Evolutionary conservation across 192 early-diverging fungal species (phyloP).

Genomic region (Backusella morwellensis): DNA sequence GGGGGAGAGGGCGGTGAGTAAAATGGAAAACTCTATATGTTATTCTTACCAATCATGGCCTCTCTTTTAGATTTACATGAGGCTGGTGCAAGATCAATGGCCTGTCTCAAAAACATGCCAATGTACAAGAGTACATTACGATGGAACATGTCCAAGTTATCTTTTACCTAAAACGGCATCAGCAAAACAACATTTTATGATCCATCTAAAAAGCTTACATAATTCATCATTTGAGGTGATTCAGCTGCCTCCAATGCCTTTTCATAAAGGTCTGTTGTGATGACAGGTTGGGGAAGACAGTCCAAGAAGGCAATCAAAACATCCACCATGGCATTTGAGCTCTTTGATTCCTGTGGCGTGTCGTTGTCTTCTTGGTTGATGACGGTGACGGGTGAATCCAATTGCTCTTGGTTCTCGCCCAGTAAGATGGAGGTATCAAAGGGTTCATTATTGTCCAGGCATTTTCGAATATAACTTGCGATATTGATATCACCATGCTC

Average conservation of each 20-base stretch:
- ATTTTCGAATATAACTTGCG: slow-evolving; percentile 69
- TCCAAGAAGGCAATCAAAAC: slow-evolving; percentile 69
- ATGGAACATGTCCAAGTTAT: slow-evolving; percentile 62
- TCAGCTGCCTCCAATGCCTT: slow-evolving; percentile 59
- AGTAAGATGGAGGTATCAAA: slow-evolving; percentile 56
- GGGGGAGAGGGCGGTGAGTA: too few relatives aligned
- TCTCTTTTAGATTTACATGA: slow-evolving; percentile 29
- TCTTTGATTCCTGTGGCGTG: slow-evolving; percentile 35
- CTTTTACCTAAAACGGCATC: slow-evolving; percentile 45
- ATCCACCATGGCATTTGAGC: slow-evolving; percentile 73
- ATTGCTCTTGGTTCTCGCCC: slow-evolving; percentile 10
- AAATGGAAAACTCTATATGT: too few relatives aligned
- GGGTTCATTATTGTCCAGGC: slow-evolving; percentile 72
- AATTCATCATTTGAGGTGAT: slow-evolving; percentile 39
- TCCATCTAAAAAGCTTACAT: neutral
- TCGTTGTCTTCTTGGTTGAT: neutral
- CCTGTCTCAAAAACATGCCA: slow-evolving; percentile 73
- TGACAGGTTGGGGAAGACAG: slow-evolving; percentile 70
- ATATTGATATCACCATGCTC: slow-evolving; percentile 60
- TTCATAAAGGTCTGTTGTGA: slow-evolving; percentile 62
- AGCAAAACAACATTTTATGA: slow-evolving; percentile 19
- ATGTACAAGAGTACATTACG: slow-evolving; percentile 81
- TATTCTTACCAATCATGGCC: slow-evolving; percentile 40
- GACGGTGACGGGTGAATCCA: neutral
- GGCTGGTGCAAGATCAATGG: slow-evolving; percentile 34